Evolutionary conservation across 129 eudicot genomes (phyloP), one percentile per base, ranked within the genome.

Genomic region (Glebionis coronaria): DNA sequence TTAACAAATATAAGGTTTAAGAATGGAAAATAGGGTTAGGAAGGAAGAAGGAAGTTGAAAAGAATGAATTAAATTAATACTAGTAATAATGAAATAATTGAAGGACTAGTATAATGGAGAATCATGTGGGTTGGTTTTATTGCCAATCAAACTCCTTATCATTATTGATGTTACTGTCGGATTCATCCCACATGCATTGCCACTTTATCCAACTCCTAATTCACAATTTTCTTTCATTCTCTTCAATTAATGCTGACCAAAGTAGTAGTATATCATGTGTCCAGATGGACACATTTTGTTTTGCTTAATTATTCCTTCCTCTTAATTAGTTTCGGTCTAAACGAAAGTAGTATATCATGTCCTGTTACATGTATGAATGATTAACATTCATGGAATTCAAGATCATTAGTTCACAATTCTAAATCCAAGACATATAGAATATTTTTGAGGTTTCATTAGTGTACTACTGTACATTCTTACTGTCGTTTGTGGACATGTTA

Each of bases 161-260:
- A 74, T 74, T 74, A 74, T 66, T 74, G 66, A 74, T 74, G 25
- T 59, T 74, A 73, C 56, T 65, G 78, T 74, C 78, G 73, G 61
- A 57, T 74, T 56, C 78, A 74, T 18, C 73, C 71, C 78, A 74
- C 78, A 74, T 65, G 78, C 61, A 38, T 58, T 57, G 66, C 58
- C 74, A 14, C 53, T 54, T 68, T 21, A 65, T 68, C 73, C 54
- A 68, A 68, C 63, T 29, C 73, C 73, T 42, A 56, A 56, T 69
- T 69, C 73, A 44, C 54, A 40, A 53, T 52, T 63, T 29, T 60
- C 58, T 20, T 18, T 62, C 0, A 20, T 71, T 56, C 28, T 62
- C 42, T 62, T 31, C 12, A n/a, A 61, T 20, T 60, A 49, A 46
- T 66, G n/a, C n/a, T n/a, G n/a, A n/a, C n/a, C n/a, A n/a, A n/a